A percentile compares a stretch with the other conserved stretches of the same genome.
These are phyloP conservation scores for Plasmodium malariae DNA, from an alignment of 169 alveolate genomes.

Conservation along the genomic window DNA sequence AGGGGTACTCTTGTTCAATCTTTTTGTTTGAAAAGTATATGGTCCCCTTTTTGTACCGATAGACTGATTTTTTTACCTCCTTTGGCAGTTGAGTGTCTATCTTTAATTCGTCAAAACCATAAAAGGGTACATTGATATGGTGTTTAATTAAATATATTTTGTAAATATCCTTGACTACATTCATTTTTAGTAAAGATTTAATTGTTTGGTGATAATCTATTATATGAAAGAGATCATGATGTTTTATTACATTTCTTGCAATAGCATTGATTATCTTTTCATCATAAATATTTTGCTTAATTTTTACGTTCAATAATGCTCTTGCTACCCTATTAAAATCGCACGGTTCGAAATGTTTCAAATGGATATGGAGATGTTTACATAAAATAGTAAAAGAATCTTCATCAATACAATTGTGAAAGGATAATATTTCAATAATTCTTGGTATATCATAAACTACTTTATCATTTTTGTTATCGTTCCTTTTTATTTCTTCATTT, in stretches of 20 bases:
- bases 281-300: slow-evolving; percentile 34
- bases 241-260: slow-evolving; percentile 77
- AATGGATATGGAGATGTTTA: slow-evolving; percentile 79
- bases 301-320: slow-evolving; percentile 75
- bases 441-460: slow-evolving; percentile 80
- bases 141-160: slow-evolving; percentile 33
- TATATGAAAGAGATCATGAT: slow-evolving; percentile 76
- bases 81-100: slow-evolving; percentile 6
- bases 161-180: slow-evolving; percentile 38
- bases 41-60: slow-evolving; percentile 52
- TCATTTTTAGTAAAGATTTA: slow-evolving; percentile 14
- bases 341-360: slow-evolving; percentile 85
- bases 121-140: slow-evolving; percentile 72
- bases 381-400: slow-evolving; percentile 81
- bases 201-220: slow-evolving; percentile 82
- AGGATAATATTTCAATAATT: slow-evolving; percentile 78
- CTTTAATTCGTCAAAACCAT: slow-evolving; percentile 46
- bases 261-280: slow-evolving; percentile 78
- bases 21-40: slow-evolving; percentile 59
- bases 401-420: slow-evolving; percentile 56
- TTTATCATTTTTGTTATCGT: slow-evolving; percentile 24
- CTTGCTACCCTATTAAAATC: slow-evolving; percentile 84
- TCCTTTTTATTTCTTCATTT: slow-evolving; percentile 38
- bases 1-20: slow-evolving; percentile 50
- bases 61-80: slow-evolving; percentile 10